Percentiles rank a stretch among this genome's conserved stretches.
These are phyloP conservation scores for Talaromyces piceae DNA, from an alignment of 2,329 filamentous ascomycete genomes.

Conservation along the genomic window DNA sequence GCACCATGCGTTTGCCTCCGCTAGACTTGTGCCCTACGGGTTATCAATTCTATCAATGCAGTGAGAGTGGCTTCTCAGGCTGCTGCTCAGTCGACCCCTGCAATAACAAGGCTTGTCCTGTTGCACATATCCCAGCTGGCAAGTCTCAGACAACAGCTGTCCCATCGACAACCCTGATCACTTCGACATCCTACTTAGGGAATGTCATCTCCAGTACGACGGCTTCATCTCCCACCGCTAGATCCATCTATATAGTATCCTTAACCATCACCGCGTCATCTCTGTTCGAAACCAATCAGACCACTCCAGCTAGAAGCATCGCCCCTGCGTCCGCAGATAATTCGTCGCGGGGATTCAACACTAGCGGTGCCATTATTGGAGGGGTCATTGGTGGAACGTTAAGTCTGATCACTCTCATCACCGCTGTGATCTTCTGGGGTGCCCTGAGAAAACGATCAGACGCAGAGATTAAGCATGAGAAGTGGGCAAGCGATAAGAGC, in stretches of 20 bases:
- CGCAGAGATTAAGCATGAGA: neutral
- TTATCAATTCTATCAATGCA: constrained; percentile 7
- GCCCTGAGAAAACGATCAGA: neutral
- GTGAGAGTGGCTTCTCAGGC: constrained; percentile 17
- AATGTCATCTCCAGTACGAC: neutral
- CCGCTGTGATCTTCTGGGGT: neutral
- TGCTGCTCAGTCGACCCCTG: constrained; percentile 30
- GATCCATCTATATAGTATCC: neutral
- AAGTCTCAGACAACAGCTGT: neutral
- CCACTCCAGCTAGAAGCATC: neutral
- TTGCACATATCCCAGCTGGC: constrained; percentile 10
- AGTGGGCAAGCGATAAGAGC: neutral
- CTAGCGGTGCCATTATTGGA: constrained; percentile 17
- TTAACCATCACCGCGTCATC: neutral
- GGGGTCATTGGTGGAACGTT: constrained; percentile 15
- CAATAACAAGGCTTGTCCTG: constrained; percentile 21
- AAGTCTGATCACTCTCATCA: constrained; percentile 10
- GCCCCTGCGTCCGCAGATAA: neutral
- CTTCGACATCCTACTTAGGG: neutral
- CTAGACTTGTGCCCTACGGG: neutral
- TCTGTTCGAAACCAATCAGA: neutral
- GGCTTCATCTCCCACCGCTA: neutral
- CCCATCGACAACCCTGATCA: neutral
- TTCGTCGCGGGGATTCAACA: neutral
- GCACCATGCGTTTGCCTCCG: neutral